These are phyloP conservation scores for Pluteus cervinus DNA, from an alignment of 768 basidiomycete species.

Conservation along the genomic window DNA sequence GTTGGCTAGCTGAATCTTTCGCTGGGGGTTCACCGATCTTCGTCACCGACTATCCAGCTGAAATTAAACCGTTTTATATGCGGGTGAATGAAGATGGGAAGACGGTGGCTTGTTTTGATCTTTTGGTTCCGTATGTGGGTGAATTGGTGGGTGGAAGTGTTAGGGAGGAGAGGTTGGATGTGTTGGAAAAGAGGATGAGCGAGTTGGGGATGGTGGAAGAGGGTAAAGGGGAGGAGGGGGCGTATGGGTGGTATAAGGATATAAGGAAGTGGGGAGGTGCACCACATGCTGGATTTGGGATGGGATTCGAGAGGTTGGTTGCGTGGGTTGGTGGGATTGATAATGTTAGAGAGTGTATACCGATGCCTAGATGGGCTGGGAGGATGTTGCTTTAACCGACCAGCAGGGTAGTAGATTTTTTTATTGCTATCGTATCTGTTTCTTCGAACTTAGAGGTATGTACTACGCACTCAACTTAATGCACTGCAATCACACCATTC, in stretches of 20 bases:
- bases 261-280: conserved; percentile 79
- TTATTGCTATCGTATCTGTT: too few species aligned
- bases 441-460: too few species aligned
- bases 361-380: conserved; percentile 88
- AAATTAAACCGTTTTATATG: conserved; percentile 97
- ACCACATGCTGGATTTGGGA: conserved; percentile 92
- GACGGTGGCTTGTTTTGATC: conserved; percentile 93
- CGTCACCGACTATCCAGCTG: conserved; percentile 81
- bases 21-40: conserved; percentile 79
- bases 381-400: conserved; percentile 68
- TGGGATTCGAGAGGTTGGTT: conserved; percentile 91
- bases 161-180: conserved; percentile 65
- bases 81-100: conserved; percentile 47
- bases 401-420: too few species aligned
- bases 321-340: conserved; percentile 83
- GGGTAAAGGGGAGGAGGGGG: conserved; percentile 31
- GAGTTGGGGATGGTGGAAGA: conserved; percentile 18
- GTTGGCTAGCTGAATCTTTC: conserved; percentile 72
- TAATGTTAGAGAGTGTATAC: conserved; percentile 89
- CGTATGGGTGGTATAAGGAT: conserved; percentile 73
- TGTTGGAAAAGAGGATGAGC: conserved; percentile 46
- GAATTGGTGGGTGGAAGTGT: conserved; percentile 92
- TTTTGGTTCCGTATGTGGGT: conserved; percentile 82
- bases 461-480: too few species aligned
- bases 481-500: too few species aligned